Evolutionary conservation across 2,329 filamentous ascomycete genomes (phyloP).

Genomic region (Fusarium citri): DNA sequence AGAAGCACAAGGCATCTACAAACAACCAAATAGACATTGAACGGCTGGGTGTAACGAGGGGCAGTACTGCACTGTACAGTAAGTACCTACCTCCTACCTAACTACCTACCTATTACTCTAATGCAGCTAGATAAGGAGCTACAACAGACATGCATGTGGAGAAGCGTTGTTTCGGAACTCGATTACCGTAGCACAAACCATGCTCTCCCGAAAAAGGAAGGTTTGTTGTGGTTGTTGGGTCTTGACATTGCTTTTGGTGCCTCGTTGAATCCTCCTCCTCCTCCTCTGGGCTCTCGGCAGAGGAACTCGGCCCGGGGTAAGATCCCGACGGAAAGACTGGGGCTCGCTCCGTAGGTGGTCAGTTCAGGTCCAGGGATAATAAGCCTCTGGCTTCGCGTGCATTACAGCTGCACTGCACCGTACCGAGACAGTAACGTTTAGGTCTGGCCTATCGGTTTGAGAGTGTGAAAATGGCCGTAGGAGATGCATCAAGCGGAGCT

Average conservation of each 20-base stretch:
- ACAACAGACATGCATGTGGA: not conserved
- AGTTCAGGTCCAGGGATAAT: slow-evolving; percentile 5
- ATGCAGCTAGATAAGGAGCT: not conserved
- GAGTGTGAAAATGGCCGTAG: slow-evolving; percentile 2
- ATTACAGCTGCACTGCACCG: not conserved
- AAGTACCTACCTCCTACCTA: not conserved
- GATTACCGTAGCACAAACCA: slow-evolving; percentile 5
- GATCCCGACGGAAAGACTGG: slow-evolving; percentile 31
- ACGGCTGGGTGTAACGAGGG: slow-evolving; percentile 8
- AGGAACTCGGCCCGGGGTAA: slow-evolving; percentile 26
- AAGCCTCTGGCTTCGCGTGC: not conserved
- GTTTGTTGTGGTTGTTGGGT: slow-evolving; percentile 10
- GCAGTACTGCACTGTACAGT: not conserved
- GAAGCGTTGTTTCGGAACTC: slow-evolving; percentile 4
- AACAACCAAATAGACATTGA: not conserved
- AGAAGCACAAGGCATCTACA: slow-evolving; percentile 13
- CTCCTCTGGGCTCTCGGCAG: slow-evolving; percentile 5
- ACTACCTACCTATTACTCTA: not conserved
- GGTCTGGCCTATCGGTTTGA: not conserved
- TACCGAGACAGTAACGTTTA: not conserved
- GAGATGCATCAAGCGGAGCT: slow-evolving; percentile 3
- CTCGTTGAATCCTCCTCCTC: not conserved
- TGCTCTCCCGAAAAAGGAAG: slow-evolving; percentile 14
- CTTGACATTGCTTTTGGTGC: not conserved
- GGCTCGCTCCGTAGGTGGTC: slow-evolving; percentile 6